Evolutionary conservation across 164 flowering plant genomes (phyloP).

Genomic region (Stephania yunnanensis): DNA sequence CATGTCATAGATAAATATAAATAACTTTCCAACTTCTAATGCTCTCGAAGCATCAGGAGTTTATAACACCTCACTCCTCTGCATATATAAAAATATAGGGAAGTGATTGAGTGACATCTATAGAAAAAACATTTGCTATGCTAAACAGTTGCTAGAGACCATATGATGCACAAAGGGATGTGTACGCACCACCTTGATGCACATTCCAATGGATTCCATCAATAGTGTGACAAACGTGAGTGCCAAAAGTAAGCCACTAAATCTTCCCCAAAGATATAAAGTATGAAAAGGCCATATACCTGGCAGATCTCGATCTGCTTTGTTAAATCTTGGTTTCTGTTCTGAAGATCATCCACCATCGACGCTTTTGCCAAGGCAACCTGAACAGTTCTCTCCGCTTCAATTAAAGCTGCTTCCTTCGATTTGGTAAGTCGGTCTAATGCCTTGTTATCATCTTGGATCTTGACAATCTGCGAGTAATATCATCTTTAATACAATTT

Average conservation of each 20-base stretch:
- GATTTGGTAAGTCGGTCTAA: slow-evolving; percentile 98
- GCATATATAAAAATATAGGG: no score
- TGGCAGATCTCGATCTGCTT: slow-evolving; percentile 98
- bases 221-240: no score
- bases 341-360: slow-evolving; percentile 98
- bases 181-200: no score
- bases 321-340: slow-evolving; percentile 94
- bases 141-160: no score
- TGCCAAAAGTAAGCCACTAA: no score
- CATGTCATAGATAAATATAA: not conserved
- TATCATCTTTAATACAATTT: not conserved
- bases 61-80: not conserved
- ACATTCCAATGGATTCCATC: no score
- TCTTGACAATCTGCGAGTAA: slow-evolving; percentile 66
- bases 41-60: not conserved
- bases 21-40: not conserved
- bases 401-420: slow-evolving; percentile 96
- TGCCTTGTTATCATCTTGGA: slow-evolving; percentile 98
- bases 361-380: slow-evolving; percentile 93
- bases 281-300: slow-evolving; percentile 34
- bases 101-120: no score
- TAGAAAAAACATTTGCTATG: no score
- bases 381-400: slow-evolving; percentile 92
- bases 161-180: no score
- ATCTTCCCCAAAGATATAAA: not conserved